Evolutionary conservation across 2,329 filamentous ascomycete species (phyloP), one percentile per base, ranked within the genome.

Genomic region (Monascus ruber): DNA sequence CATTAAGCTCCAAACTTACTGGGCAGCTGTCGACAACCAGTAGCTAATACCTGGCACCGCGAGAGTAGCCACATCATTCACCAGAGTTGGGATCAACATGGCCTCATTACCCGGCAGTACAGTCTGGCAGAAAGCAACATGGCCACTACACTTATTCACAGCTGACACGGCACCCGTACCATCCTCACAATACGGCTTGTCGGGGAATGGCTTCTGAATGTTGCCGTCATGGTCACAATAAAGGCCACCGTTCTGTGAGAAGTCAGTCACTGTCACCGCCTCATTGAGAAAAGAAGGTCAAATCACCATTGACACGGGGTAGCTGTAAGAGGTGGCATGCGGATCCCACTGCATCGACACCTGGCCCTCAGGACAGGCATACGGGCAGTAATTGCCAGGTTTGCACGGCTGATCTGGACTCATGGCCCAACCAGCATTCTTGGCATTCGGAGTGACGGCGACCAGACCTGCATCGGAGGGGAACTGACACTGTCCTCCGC

Each of bases 311-410:
- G 82, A 87, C 45, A 72, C 60, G 2, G 82, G 81, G 58, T 80
- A 85, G 29, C 60, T 65, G 55, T 86, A 88, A 3, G 68, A 64
- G 5, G 69, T 77, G 4, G 83, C 83, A 42, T 70, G 61, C 0
- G 80, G 78, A 53, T 86, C 77, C 84, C 84, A 88, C 60, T 89
- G 84, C 45, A 78, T 76, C 70, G 83, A 84, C 26, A 88, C 76
- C 66, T 85, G 75, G 42, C 83, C 83, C 0, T 83, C 60, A 42
- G 79, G 81, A 58, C 84, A 88, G 38, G 84, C 83, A 57, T 83
- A 80, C 1, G 84, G 84, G 55, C 84, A 88, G 62, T 81, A 87
- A 47, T 59, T 74, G 42, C 77, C 81, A 4, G 77, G 72, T 42
- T 66, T 68, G 59, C 84, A 88, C 39, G 73, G 58, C 56, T 83